phyloP scores from a whole-genome alignment of 2,329 filamentous ascomycete species.

The Cladosporium sp. region DNA sequence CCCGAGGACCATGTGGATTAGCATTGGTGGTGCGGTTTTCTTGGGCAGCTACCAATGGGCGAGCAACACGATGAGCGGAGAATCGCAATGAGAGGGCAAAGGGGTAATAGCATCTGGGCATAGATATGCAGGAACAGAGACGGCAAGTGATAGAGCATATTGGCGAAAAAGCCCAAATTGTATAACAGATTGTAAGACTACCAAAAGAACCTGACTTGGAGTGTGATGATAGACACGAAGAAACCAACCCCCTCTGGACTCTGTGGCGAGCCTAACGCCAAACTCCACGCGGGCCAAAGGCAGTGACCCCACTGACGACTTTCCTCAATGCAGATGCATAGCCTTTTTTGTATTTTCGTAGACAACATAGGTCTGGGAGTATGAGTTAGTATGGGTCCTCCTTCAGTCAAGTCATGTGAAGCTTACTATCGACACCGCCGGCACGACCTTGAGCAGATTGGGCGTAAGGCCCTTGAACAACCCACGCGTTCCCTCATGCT shows the following conservation, averaged over 20 bases:
- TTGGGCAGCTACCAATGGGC: constrained; percentile 89
- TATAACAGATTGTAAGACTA: constrained; percentile 10
- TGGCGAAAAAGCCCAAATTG: background rate
- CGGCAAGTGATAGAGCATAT: background rate
- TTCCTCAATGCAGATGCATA: constrained; percentile 40
- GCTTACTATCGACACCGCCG: constrained; percentile 76
- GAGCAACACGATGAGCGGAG: constrained; percentile 64
- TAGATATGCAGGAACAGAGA: background rate
- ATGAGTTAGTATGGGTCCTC: background rate
- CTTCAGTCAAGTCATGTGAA: background rate
- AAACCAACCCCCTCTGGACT: background rate
- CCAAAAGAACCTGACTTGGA: too few relatives aligned
- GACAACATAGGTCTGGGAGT: constrained; percentile 64
- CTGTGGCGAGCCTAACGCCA: background rate
- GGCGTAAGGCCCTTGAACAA: constrained; percentile 94
- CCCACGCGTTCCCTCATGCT: constrained; percentile 77
- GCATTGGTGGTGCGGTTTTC: constrained; percentile 89
- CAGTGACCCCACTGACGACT: background rate
- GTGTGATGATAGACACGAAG: background rate
- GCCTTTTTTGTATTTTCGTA: constrained; percentile 85
- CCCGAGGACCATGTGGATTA: constrained; percentile 91
- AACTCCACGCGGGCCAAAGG: background rate
- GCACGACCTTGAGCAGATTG: constrained; percentile 93
- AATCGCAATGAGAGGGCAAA: background rate
- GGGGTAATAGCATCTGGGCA: background rate